Evolutionary conservation across 1,284 basidiomycete species (phyloP).

Genomic region (Pascua sp.): DNA sequence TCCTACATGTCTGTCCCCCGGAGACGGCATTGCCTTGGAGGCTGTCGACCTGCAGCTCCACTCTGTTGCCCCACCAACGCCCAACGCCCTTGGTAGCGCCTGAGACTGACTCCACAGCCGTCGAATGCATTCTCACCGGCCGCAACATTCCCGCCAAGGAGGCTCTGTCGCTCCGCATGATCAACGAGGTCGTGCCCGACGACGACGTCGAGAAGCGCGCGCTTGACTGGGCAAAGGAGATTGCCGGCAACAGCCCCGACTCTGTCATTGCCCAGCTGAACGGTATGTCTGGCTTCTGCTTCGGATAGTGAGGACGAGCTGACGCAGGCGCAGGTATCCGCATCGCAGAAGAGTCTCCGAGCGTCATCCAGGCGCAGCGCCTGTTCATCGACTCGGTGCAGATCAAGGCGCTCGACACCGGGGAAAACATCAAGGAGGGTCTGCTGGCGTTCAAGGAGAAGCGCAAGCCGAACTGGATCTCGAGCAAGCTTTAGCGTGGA

Average conservation of each 20-base stretch:
- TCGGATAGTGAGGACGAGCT: not conserved
- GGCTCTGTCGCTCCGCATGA: slow-evolving; percentile 12
- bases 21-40: no score
- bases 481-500: slow-evolving; percentile 10
- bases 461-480: slow-evolving; percentile 11
- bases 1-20: no score
- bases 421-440: slow-evolving; percentile 19
- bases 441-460: slow-evolving; percentile 17
- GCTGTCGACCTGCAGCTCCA: no score
- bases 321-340: slow-evolving; percentile 9
- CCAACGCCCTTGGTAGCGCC: no score
- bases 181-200: slow-evolving; percentile 20
- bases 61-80: no score
- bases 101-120: slow-evolving; percentile 1
- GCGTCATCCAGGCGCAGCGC: slow-evolving; percentile 3
- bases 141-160: slow-evolving; percentile 13
- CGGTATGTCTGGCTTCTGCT: slow-evolving; percentile 3
- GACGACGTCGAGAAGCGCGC: slow-evolving; percentile 14
- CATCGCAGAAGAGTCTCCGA: slow-evolving; percentile 9
- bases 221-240: slow-evolving; percentile 8
- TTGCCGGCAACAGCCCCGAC: slow-evolving; percentile 18
- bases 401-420: slow-evolving; percentile 6
- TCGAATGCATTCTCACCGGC: slow-evolving; percentile 14
- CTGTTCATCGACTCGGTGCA: slow-evolving; percentile 12
- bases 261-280: slow-evolving; percentile 12